phyloP scores from a whole-genome alignment of 2,329 filamentous ascomycete species.

The Graphilbum sp. region DNA sequence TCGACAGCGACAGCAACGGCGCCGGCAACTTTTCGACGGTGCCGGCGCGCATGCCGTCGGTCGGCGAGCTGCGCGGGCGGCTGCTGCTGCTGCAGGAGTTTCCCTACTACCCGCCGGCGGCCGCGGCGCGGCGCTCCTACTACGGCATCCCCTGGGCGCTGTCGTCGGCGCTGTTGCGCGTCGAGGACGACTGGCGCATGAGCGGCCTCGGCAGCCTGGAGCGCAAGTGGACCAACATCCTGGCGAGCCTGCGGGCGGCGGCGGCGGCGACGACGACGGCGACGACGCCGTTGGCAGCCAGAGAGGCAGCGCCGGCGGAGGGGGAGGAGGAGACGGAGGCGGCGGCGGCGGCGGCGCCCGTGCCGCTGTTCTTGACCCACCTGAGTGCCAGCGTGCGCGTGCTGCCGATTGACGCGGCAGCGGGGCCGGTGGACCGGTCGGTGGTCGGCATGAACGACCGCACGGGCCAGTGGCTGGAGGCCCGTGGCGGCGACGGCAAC shows the following conservation, averaged over 20 bases:
- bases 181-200: constrained; percentile 32
- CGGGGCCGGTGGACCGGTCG: constrained; percentile 23
- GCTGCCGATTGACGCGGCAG: constrained; percentile 31
- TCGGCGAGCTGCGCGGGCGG: constrained; percentile 28
- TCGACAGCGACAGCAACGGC: constrained; percentile 1
- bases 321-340: no score
- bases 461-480: constrained; percentile 25
- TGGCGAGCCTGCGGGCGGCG: constrained; percentile 22
- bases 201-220: constrained; percentile 23
- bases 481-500: background rate
- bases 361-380: constrained; percentile 26
- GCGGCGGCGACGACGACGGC: constrained; percentile 12
- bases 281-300: no score
- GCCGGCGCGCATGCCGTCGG: constrained; percentile 19
- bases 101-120: constrained; percentile 10
- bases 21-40: constrained; percentile 12
- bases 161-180: constrained; percentile 22
- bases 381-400: constrained; percentile 31
- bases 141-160: constrained; percentile 29
- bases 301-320: constrained; percentile 11
- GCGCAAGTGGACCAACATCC: constrained; percentile 30
- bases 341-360: no score
- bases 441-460: constrained; percentile 32
- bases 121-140: constrained; percentile 3
- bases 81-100: constrained; percentile 33